Percentiles rank a stretch among this genome's conserved stretches.
Conservation (phyloP, 164 flowering plant species). For the Cinnamomum micranthum region DNA sequence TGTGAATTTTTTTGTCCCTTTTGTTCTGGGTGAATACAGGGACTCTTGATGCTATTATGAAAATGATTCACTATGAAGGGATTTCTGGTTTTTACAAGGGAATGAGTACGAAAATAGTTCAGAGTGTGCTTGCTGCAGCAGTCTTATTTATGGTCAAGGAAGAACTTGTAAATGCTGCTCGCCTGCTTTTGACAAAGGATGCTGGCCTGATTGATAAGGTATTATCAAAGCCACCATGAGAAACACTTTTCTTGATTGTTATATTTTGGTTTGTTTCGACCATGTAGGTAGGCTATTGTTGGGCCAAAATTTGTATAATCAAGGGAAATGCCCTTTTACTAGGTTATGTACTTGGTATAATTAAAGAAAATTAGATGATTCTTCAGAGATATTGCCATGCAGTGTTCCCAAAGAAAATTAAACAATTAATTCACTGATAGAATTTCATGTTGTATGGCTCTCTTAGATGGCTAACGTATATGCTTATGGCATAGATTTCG, state of each 20-base stretch:
- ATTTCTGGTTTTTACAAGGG: conserved; percentile 76
- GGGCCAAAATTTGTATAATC: conserved; percentile 10
- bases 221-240: conserved; percentile 30
- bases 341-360: neutral
- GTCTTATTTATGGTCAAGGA: conserved; percentile 88
- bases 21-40: conserved; percentile 35
- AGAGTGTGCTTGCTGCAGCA: conserved; percentile 94
- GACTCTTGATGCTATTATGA: conserved; percentile 69
- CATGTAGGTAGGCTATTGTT: conserved; percentile 8
- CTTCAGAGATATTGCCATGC: neutral
- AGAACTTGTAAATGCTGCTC: conserved; percentile 67
- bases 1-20: neutral
- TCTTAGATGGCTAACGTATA: too few relatives aligned
- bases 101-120: conserved; percentile 87
- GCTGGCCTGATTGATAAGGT: conserved; percentile 18
- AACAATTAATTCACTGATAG: too few relatives aligned
- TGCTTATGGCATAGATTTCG: too few relatives aligned
- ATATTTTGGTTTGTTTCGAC: neutral
- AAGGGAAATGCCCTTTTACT: conserved; percentile 8
- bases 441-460: too few relatives aligned
- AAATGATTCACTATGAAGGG: conserved; percentile 84
- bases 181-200: conserved; percentile 38
- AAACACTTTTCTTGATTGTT: neutral
- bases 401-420: neutral
- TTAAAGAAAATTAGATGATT: conserved; percentile 1